Evolutionary conservation across 352 stramenopile species (phyloP).

Genomic region (Globisporangium spinosum): DNA sequence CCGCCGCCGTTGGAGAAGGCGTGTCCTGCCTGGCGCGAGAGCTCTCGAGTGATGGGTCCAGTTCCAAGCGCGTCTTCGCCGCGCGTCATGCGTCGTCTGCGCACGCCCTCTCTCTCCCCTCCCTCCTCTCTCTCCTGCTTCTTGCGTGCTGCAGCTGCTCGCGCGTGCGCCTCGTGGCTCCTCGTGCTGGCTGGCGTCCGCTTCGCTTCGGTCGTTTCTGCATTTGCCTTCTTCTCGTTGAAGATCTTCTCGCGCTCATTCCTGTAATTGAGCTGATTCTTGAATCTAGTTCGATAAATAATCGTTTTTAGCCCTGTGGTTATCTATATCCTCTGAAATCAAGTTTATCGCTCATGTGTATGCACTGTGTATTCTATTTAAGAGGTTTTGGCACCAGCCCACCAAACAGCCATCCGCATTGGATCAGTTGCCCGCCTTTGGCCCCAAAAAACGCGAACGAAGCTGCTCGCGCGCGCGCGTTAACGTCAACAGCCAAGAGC

Average conservation of each 20-base stretch:
- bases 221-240: conserved; percentile 9
- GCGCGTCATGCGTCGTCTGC: conserved; percentile 9
- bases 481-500: not conserved
- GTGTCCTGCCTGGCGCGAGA: conserved; percentile 3
- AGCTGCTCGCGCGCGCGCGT: not conserved
- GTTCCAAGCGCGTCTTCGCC: conserved; percentile 3
- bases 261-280: not conserved
- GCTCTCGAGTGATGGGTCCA: conserved; percentile 13
- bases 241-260: conserved; percentile 11
- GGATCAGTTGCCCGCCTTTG: conserved; percentile 6
- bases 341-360: not conserved
- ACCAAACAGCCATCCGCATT: not conserved
- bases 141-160: not conserved
- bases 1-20: not conserved
- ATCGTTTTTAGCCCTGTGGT: not conserved
- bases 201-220: conserved; percentile 1
- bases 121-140: not conserved
- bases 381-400: not conserved
- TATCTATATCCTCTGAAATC: not conserved
- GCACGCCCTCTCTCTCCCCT: not conserved
- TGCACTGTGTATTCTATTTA: not conserved
- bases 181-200: not conserved
- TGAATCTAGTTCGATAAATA: not conserved
- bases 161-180: conserved; percentile 1
- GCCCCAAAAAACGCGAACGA: conserved; percentile 6